phyloP scores from a whole-genome alignment of 2,329 filamentous ascomycete species.

The Aspergillus texensis region DNA sequence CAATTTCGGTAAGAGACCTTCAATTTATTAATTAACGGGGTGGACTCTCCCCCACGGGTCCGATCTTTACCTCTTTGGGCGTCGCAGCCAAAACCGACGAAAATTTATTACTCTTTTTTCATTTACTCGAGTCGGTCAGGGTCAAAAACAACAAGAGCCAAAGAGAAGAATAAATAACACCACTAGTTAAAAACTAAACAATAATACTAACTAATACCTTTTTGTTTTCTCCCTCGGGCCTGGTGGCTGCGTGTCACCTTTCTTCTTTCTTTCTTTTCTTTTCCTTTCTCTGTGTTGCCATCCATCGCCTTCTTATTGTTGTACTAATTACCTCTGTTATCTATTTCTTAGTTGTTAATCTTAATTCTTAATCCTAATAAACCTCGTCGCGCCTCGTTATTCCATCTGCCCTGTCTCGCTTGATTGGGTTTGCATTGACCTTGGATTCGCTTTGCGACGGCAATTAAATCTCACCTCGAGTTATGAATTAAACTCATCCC shows the following conservation, averaged over 20 bases:
- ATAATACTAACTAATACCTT: not conserved
- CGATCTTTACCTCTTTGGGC: conserved; percentile 20
- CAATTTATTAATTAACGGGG: conserved; percentile 7
- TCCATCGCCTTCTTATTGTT: not conserved
- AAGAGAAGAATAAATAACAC: conserved; percentile 7
- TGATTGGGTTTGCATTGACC: conserved; percentile 5
- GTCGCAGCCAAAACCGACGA: conserved; percentile 4
- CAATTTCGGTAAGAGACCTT: not conserved
- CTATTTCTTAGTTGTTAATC: not conserved
- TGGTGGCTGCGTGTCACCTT: not conserved
- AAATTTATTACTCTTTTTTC: conserved; percentile 1
- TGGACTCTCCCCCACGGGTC: conserved; percentile 14
- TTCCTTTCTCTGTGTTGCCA: not conserved
- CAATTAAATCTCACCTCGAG: conserved; percentile 8
- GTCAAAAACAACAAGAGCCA: conserved; percentile 3
- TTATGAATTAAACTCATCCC: conserved; percentile 8
- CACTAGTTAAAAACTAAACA: not conserved
- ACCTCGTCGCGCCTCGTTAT: not conserved
- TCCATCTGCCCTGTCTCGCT: not conserved
- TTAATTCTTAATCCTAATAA: conserved; percentile 8
- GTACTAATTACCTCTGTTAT: not conserved
- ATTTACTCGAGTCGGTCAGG: conserved; percentile 4
- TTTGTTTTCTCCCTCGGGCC: not conserved
- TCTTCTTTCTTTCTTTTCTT: not conserved
- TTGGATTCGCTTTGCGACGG: conserved; percentile 13